A percentile compares a stretch with the other conserved stretches of the same genome.
Conservation (phyloP, 805 yeast species). For the Saccharomycopsis amapae region DNA sequence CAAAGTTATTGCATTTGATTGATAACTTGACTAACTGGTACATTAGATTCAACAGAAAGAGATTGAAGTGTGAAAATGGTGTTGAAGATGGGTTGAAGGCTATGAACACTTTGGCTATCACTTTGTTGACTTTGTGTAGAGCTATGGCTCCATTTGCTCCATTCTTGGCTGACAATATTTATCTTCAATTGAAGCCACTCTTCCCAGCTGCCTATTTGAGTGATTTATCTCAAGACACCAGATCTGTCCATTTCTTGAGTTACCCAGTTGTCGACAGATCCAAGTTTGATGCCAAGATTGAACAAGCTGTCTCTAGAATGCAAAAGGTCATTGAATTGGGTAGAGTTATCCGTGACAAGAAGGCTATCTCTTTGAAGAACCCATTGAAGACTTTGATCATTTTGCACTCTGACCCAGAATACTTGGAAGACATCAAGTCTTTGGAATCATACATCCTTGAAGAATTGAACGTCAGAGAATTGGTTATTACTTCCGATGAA, state of each 20-base stretch:
- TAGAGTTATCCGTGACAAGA: slow-evolving; percentile 94
- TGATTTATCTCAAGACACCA: slow-evolving; percentile 46
- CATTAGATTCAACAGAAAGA: slow-evolving; percentile 95
- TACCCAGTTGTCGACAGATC: slow-evolving; percentile 82
- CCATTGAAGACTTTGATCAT: slow-evolving; percentile 87
- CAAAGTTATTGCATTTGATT: slow-evolving; percentile 78
- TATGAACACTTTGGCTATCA: slow-evolving; percentile 85
- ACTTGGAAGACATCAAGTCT: slow-evolving; percentile 69
- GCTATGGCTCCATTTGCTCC: slow-evolving; percentile 99
- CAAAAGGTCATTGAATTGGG: slow-evolving; percentile 95
- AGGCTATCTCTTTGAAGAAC: slow-evolving; percentile 85
- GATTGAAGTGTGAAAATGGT: slow-evolving; percentile 93
- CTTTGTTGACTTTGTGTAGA: slow-evolving; percentile 77
- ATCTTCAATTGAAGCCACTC: slow-evolving; percentile 60
- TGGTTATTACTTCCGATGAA: slow-evolving; percentile 86
- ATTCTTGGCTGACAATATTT: slow-evolving; percentile 84
- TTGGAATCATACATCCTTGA: slow-evolving; percentile 76
- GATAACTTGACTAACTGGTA: slow-evolving; percentile 98
- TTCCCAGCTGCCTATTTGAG: slow-evolving; percentile 54
- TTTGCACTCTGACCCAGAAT: slow-evolving; percentile 68
- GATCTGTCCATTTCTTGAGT: slow-evolving; percentile 91
- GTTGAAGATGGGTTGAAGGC: slow-evolving; percentile 78
- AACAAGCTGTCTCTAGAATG: slow-evolving; percentile 88
- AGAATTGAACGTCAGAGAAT: slow-evolving; percentile 86
- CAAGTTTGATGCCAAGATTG: slow-evolving; percentile 74